Evolutionary conservation across 768 basidiomycete genomes (phyloP), one percentile per base, ranked within the genome.

Genomic region (Psilocybe azurescens): DNA sequence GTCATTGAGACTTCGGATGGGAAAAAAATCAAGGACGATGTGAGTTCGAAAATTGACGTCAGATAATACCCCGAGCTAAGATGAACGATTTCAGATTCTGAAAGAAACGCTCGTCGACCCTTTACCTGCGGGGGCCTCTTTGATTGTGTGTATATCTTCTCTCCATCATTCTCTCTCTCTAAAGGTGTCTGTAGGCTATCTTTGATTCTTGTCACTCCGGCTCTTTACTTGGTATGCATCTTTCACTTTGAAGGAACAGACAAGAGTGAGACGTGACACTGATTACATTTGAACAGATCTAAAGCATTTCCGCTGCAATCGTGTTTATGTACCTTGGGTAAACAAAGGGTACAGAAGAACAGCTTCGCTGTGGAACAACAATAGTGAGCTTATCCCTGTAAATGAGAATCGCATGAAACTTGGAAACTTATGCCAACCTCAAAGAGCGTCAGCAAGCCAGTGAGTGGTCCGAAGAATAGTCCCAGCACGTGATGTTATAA

Each of bases 271-370:
- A 14, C 32, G 1, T 29, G 18, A 13, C 16, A 6, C 13, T 53
- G 8, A 53, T 60, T n/a, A 46, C n/a, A 13, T 44, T 28, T 47
- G 16, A 32, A 4, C 49, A 79, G 82, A 82, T 59, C 70, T 83
- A 3, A 72, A 77, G 11, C 81, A 83, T 61, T 74, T 73, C 50
- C 73, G 75, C 0, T 83, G 81, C 58, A 82, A 83, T 60, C 72
- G 78, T 16, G 77, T 81, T 2, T 82, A 77, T 49, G 79, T 81
- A 1, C 82, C 82, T 0, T 83, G 81, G 80, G 60, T 77, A 2
- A 80, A 78, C 39, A 82, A 81, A 63, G 81, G 79, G 13, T 71
- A 65, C 32, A 66, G 82, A 5, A 67, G 71, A 38, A 77, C 78
- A 33, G 69, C 75, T 46, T 69, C 75, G 5, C 62, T 62, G 39